A percentile compares a stretch with the other conserved stretches of the same genome.
These are phyloP conservation scores for Suhomyces panamericanus DNA, from an alignment of 1,139 yeast genomes.

Conservation along the genomic window DNA sequence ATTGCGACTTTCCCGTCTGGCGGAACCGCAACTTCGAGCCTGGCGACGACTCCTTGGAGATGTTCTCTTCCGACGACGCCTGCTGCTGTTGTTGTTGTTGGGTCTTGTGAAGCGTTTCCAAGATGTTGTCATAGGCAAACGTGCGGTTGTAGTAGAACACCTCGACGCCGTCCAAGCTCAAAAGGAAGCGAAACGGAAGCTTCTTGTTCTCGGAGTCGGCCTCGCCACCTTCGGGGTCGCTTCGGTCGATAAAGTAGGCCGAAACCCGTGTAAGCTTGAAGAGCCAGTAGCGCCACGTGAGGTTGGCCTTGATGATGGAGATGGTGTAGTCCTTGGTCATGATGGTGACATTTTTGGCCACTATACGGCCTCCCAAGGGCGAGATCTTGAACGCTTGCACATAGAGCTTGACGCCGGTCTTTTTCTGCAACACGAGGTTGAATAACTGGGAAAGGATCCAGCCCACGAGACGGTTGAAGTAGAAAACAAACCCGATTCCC, in stretches of 20 bases:
- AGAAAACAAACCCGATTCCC: conserved; percentile 66
- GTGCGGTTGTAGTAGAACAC: conserved; percentile 78
- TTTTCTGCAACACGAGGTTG: conserved; percentile 64
- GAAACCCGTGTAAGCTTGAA: conserved; percentile 52
- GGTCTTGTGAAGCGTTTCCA: conserved; percentile 38
- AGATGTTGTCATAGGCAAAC: conserved; percentile 68
- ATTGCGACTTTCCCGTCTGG: background rate
- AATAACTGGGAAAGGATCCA: conserved; percentile 51
- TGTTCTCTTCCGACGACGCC: conserved; percentile 1
- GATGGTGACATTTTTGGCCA: conserved; percentile 72
- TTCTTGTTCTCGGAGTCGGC: conserved; percentile 15
- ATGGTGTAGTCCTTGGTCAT: conserved; percentile 71
- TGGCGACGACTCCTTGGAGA: conserved; percentile 3
- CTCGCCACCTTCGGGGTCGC: conserved; percentile 24
- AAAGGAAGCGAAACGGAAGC: conserved; percentile 59
- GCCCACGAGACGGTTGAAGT: conserved; percentile 76
- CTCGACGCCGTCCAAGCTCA: conserved; percentile 76
- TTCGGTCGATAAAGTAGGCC: conserved; percentile 31
- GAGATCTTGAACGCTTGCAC: conserved; percentile 76
- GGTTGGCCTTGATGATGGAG: conserved; percentile 64
- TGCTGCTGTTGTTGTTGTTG: background rate
- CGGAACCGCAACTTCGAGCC: conserved; percentile 8
- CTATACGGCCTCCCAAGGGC: conserved; percentile 76
- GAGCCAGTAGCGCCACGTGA: conserved; percentile 93
- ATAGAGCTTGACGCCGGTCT: conserved; percentile 54